These are phyloP conservation scores for Saccharomycopsis microspora DNA, from an alignment of 805 yeast species.

Conservation along the genomic window DNA sequence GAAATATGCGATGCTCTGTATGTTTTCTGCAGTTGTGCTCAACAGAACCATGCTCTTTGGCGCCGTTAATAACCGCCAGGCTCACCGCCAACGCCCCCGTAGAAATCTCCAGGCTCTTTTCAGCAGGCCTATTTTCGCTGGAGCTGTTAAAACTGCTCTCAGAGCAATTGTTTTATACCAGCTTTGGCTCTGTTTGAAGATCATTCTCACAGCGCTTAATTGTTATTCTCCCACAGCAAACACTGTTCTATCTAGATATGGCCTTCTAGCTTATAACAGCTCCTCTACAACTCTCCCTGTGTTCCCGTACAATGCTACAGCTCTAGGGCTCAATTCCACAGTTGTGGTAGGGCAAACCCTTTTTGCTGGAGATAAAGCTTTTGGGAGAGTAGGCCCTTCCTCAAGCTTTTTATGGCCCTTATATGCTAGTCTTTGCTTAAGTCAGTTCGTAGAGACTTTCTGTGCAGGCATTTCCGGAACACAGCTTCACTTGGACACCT, in stretches of 20 bases:
- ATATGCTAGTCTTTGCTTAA: slow-evolving; percentile 45
- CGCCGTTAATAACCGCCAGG: slow-evolving; percentile 24
- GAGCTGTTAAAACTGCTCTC: slow-evolving; percentile 14
- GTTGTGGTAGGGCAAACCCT: slow-evolving; percentile 1
- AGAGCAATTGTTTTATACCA: slow-evolving; percentile 23
- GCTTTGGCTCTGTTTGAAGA: slow-evolving; percentile 21
- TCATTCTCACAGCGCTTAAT: slow-evolving; percentile 26
- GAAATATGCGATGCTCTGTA: slow-evolving; percentile 40
- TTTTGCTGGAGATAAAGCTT: background rate
- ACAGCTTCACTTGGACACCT: slow-evolving; percentile 50
- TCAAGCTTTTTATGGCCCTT: slow-evolving; percentile 46
- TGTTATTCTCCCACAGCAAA: slow-evolving; percentile 15
- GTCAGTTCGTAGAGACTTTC: slow-evolving; percentile 58
- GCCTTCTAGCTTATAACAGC: slow-evolving; percentile 17
- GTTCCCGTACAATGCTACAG: slow-evolving; percentile 13
- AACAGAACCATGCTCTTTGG: slow-evolving; percentile 53
- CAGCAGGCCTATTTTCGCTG: background rate
- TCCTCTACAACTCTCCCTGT: slow-evolving; percentile 18
- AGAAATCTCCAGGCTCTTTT: background rate
- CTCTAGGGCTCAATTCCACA: slow-evolving; percentile 3
- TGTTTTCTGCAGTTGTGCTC: slow-evolving; percentile 44
- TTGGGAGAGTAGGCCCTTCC: slow-evolving; percentile 31
- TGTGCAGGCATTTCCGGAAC: slow-evolving; percentile 45
- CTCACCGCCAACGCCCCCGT: background rate
- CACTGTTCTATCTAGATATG: background rate